Evolutionary conservation across 148 eudicot genomes (phyloP).

Genomic region (Bassia scoparia): DNA sequence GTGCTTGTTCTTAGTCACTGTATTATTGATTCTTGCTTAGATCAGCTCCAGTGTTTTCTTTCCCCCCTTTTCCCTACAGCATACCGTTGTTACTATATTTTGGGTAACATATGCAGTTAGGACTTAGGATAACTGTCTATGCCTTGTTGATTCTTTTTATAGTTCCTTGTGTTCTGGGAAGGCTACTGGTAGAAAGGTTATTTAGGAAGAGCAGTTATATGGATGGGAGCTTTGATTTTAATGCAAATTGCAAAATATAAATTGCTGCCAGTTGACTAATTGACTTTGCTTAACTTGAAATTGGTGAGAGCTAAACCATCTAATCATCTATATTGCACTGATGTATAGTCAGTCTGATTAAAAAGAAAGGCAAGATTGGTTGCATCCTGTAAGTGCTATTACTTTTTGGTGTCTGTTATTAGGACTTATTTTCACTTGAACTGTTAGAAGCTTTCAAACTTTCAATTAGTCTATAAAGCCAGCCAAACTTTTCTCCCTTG

Average conservation of each 20-base stretch:
- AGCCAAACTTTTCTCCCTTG: not conserved
- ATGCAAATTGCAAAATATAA: not conserved
- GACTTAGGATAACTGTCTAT: no score
- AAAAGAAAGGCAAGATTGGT: no score
- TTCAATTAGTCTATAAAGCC: not conserved
- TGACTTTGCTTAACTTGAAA: not conserved
- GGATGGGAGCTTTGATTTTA: not conserved
- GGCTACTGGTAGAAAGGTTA: not conserved
- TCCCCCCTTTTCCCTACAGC: not conserved
- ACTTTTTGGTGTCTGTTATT: not conserved
- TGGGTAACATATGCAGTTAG: no score
- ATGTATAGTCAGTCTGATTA: no score
- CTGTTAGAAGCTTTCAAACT: not conserved
- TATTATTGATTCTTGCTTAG: not conserved
- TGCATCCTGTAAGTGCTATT: no score
- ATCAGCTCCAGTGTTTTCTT: not conserved
- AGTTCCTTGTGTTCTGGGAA: not conserved
- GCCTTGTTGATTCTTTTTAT: slow-evolving; percentile 2
- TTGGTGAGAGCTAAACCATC: not conserved
- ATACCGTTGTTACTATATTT: no score
- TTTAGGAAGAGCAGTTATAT: not conserved
- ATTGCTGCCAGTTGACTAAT: not conserved
- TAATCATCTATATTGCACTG: not conserved
- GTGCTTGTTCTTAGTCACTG: slow-evolving; percentile 6
- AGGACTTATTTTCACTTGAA: not conserved